phyloP scores from a whole-genome alignment of 2,329 filamentous ascomycete species.

The Xylariaceae sp. region DNA sequence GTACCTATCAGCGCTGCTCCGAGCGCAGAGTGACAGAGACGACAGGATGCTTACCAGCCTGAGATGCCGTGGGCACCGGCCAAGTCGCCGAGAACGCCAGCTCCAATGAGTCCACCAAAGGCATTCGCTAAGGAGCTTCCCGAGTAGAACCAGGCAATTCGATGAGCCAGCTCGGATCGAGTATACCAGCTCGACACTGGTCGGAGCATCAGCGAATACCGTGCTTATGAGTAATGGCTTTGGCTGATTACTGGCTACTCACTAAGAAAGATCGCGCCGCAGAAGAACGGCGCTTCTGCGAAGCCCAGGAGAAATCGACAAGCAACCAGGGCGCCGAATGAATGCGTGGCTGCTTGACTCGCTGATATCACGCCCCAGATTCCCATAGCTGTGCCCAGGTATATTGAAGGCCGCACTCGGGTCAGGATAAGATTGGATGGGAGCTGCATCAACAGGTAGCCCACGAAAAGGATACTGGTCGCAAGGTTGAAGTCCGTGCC shows the following conservation, averaged over 20 bases:
- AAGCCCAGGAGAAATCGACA: constrained; percentile 46
- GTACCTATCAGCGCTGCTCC: not conserved
- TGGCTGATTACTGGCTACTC: no score
- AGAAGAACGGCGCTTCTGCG: constrained; percentile 48
- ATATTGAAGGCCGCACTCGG: constrained; percentile 47
- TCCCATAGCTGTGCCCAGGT: constrained; percentile 44
- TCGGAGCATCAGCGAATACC: no score
- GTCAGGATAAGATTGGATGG: constrained; percentile 57
- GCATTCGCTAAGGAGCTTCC: constrained; percentile 45
- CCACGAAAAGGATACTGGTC: constrained; percentile 52
- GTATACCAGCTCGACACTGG: constrained; percentile 42
- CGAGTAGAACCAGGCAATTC: constrained; percentile 44
- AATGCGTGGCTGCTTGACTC: constrained; percentile 42
- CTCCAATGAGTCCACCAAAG: constrained; percentile 47
- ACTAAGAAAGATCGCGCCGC: constrained; percentile 40
- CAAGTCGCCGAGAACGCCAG: constrained; percentile 41
- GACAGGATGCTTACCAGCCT: constrained; percentile 27
- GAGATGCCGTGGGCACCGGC: constrained; percentile 33
- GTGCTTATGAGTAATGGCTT: no score
- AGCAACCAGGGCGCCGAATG: constrained; percentile 38
- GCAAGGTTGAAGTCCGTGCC: constrained; percentile 55
- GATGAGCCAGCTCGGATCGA: constrained; percentile 36
- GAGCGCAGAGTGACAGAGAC: not conserved
- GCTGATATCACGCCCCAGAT: constrained; percentile 31
- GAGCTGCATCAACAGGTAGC: constrained; percentile 58